These are phyloP conservation scores for Limonomyces culmigenus DNA, from an alignment of 1,284 basidiomycete genomes.

Conservation along the genomic window DNA sequence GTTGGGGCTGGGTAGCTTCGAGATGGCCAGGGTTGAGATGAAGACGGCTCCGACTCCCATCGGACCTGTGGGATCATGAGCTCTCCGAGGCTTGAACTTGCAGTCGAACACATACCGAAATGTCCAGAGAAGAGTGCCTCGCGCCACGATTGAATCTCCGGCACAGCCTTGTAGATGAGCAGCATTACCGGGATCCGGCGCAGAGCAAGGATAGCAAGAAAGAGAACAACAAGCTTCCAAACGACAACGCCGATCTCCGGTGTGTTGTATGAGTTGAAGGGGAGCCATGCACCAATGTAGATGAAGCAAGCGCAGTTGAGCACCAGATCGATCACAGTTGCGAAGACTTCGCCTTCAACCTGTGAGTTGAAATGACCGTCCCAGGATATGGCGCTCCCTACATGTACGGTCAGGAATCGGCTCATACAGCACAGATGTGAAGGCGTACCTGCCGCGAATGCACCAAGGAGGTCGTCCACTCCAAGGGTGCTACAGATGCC, in stretches of 20 bases:
- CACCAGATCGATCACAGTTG: constrained; percentile 74
- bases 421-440: not conserved
- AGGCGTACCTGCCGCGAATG: constrained; percentile 74
- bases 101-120: constrained; percentile 39
- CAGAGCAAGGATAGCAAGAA: constrained; percentile 48
- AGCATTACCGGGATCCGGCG: constrained; percentile 67
- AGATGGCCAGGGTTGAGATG: constrained; percentile 62
- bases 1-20: constrained; percentile 42
- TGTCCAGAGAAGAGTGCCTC: constrained; percentile 78
- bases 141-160: constrained; percentile 67
- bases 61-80: constrained; percentile 32
- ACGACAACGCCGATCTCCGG: constrained; percentile 49
- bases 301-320: constrained; percentile 81
- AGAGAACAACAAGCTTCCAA: constrained; percentile 57
- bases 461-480: constrained; percentile 75
- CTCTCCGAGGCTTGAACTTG: constrained; percentile 1
- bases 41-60: constrained; percentile 80
- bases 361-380: constrained; percentile 82
- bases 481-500: constrained; percentile 68
- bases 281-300: constrained; percentile 83
- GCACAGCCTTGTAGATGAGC: constrained; percentile 64
- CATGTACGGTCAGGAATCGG: not conserved
- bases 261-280: constrained; percentile 54
- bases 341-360: constrained; percentile 75
- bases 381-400: constrained; percentile 83